Evolutionary conservation across 2,329 filamentous ascomycete species (phyloP).

Genomic region (Alternaria sp.): DNA sequence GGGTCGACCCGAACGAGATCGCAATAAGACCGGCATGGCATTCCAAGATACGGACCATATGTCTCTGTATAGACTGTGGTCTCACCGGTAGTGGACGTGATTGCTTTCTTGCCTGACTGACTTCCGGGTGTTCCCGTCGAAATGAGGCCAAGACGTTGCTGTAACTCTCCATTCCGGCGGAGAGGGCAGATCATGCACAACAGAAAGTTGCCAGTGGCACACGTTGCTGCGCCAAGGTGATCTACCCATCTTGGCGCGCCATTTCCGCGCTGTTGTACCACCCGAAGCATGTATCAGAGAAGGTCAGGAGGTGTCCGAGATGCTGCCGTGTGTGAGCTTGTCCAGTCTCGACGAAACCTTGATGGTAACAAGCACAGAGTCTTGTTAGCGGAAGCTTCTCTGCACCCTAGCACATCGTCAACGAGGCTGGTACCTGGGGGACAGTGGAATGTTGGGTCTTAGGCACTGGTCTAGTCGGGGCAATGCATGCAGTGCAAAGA

Average conservation of each 20-base stretch:
- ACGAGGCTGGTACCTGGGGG: not conserved
- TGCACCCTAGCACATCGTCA: not conserved
- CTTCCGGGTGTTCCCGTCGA: not conserved
- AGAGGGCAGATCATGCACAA: constrained; percentile 21
- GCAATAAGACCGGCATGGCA: not conserved
- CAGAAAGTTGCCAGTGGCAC: constrained; percentile 12
- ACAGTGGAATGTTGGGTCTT: not conserved
- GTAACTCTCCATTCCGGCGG: constrained; percentile 1
- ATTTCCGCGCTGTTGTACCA: constrained; percentile 15
- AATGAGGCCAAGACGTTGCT: constrained; percentile 1
- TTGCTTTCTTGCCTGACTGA: not conserved
- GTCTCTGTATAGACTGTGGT: not conserved
- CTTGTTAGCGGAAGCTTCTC: constrained; percentile 4
- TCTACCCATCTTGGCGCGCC: constrained; percentile 25
- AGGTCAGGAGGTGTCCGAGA: constrained; percentile 5
- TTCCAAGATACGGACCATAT: not conserved
- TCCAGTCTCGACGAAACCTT: constrained; percentile 14
- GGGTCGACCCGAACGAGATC: not conserved
- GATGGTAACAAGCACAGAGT: constrained; percentile 20
- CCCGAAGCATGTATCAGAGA: not conserved
- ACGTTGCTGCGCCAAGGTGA: constrained; percentile 27
- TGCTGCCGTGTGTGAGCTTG: constrained; percentile 1
- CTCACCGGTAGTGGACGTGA: not conserved
- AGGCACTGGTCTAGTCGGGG: not conserved
- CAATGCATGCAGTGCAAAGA: not conserved